Conservation (phyloP, 164 flowering plant genomes). For the Nymphaea thermarum region DNA sequence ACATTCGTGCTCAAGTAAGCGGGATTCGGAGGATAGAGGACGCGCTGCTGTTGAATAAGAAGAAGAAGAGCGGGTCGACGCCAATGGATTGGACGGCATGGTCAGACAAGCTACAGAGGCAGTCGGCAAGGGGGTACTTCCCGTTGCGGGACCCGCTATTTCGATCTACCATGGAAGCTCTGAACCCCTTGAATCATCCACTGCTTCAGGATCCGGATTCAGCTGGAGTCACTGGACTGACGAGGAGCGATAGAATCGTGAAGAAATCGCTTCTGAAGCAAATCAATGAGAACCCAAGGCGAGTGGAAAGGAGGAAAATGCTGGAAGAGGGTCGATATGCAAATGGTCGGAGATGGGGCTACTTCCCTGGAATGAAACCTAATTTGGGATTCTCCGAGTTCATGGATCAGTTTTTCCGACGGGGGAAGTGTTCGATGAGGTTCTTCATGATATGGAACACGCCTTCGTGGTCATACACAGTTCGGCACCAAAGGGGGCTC, state of each 20-base stretch:
- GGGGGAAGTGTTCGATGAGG: slow-evolving; percentile 50
- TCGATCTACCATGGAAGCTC: slow-evolving; percentile 61
- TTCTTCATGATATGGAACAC: slow-evolving; percentile 96
- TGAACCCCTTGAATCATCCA: slow-evolving; percentile 82
- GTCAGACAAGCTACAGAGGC: slow-evolving; percentile 44
- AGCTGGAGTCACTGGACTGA: slow-evolving; percentile 46
- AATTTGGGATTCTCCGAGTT: slow-evolving; percentile 58
- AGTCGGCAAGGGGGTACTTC: slow-evolving; percentile 44
- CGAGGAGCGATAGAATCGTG: slow-evolving; percentile 65
- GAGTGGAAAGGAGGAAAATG: slow-evolving; percentile 22
- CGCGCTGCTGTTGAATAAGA: slow-evolving; percentile 47
- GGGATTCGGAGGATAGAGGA: slow-evolving; percentile 58
- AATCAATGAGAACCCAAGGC: slow-evolving; percentile 38
- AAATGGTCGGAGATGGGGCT: slow-evolving; percentile 89
- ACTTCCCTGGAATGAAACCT: slow-evolving; percentile 61
- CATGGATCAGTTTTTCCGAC: slow-evolving; percentile 60
- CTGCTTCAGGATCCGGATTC: slow-evolving; percentile 89
- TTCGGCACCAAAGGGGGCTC: slow-evolving; percentile 74
- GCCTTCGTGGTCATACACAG: slow-evolving; percentile 80
- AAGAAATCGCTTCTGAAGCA: slow-evolving; percentile 43
- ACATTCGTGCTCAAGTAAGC: slow-evolving; percentile 38
- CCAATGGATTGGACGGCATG: slow-evolving; percentile 90
- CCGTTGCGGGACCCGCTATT: slow-evolving; percentile 76
- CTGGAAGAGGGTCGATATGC: slow-evolving; percentile 33
- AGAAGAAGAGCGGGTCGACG: slow-evolving; percentile 25